Conservation (phyloP, 1,284 basidiomycete genomes). For the Austroboletus niveus region DNA sequence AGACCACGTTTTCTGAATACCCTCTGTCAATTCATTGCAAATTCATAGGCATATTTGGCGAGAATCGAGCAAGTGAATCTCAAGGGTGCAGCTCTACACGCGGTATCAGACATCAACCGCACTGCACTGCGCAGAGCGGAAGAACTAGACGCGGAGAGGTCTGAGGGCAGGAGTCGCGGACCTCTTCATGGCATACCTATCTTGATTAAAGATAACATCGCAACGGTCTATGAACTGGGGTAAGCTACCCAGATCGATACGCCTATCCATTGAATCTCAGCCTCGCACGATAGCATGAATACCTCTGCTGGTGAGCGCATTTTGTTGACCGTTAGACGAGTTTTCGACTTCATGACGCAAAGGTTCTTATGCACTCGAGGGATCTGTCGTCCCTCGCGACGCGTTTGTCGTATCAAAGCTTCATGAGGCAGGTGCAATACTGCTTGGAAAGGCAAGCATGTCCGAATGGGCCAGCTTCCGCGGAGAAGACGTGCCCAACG, state of each 20-base stretch:
- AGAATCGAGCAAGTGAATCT: conserved; percentile 72
- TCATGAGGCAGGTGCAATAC: conserved; percentile 51
- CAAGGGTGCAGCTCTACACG: conserved; percentile 57
- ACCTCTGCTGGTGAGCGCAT: conserved; percentile 43
- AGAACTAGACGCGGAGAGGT: conserved; percentile 54
- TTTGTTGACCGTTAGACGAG: background rate
- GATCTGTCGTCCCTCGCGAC: conserved; percentile 63
- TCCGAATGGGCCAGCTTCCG: conserved; percentile 53
- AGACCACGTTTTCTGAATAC: background rate
- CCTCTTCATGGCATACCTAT: conserved; percentile 70
- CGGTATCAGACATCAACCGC: conserved; percentile 61
- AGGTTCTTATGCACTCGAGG: conserved; percentile 58
- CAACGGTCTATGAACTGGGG: conserved; percentile 41
- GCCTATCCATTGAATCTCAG: background rate
- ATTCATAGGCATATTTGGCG: conserved; percentile 58
- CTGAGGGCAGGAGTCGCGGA: conserved; percentile 44
- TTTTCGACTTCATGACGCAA: background rate
- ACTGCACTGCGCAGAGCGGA: conserved; percentile 53
- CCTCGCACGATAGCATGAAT: conserved; percentile 52
- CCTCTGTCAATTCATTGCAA: background rate
- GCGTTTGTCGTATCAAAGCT: conserved; percentile 60
- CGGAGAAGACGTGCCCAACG: conserved; percentile 40
- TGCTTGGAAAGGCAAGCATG: conserved; percentile 51
- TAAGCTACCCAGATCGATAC: conserved; percentile 7
- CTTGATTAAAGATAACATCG: conserved; percentile 42